Base-by-base conservation (phyloP, 257 asterid genomes). In the Solanum arcanum region DNA sequence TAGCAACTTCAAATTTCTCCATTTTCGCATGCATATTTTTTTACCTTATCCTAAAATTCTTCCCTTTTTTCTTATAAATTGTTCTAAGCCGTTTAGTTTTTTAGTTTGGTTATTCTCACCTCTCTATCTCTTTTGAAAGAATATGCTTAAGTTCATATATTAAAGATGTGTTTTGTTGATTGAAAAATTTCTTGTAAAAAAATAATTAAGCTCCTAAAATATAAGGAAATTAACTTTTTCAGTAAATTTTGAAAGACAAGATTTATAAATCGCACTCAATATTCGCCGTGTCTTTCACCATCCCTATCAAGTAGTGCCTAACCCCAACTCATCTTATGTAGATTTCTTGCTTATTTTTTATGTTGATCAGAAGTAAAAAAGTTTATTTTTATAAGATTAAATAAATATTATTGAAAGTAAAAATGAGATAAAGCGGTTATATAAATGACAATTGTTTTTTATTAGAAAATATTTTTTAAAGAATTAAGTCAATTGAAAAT, bases 321-420 rank as follows among this genome's bases (percentile, higher is more conserved):
- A 5, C 20, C 37, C 11, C 74, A 68, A 68, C 5, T 3, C 64
- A 25, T 12, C 37, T 66, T 14, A 12, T 0, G 21, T 27, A 20
- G 3, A 27, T 27, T 27, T 68, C 11, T 68, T 68, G 16, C 16
- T 64, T 23, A 64, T n/a, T 64, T 64, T 11, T 3, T 7, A 56
- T 56, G 64, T 62, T 23, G 70, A 21, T 62, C 14, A 2, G 3
- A 7, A 0, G 1, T 68, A 68, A 68, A 68, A 12, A 1, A 16
- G 0, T 0, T 16, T 66, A 13, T 66, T 25, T 66, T 13, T 37
- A 37, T 37, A 37, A 37, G 2, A 37, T 1, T 37, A 66, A 2
- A 66, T 0, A 66, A 1, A 13, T 6, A 66, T 11, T 25, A 25
- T 25, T 6, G 3, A 27, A 27, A 5, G 11, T 6, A 2, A 20